phyloP scores from a whole-genome alignment of 805 yeast species.

The Metschnikowia gruessii region DNA sequence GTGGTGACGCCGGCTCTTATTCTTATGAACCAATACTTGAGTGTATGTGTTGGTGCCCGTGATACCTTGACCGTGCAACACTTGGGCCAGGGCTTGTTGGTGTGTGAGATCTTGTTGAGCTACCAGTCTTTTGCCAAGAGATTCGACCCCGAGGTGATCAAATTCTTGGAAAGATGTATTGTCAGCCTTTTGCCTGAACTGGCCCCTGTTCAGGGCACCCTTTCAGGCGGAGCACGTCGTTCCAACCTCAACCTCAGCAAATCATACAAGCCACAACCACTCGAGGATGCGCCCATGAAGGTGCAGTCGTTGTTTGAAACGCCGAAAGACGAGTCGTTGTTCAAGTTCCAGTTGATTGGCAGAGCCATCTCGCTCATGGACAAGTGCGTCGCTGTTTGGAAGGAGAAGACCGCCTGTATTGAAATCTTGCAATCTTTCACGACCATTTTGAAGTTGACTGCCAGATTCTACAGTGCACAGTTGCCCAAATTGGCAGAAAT shows the following conservation, averaged over 20 bases:
- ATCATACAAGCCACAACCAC: conserved; percentile 15
- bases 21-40: conserved; percentile 64
- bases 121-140: conserved; percentile 83
- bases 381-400: conserved; percentile 46
- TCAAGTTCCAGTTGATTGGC: conserved; percentile 31
- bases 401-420: conserved; percentile 56
- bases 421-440: conserved; percentile 56
- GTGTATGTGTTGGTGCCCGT: conserved; percentile 23
- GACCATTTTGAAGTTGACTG: conserved; percentile 39
- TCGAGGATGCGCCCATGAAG: conserved; percentile 7
- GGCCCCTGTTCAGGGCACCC: conserved; percentile 19
- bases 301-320: conserved; percentile 15
- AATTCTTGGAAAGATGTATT: conserved; percentile 54
- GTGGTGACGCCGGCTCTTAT: conserved; percentile 82
- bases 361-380: conserved; percentile 35
- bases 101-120: conserved; percentile 60
- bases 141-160: conserved; percentile 72
- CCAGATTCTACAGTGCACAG: conserved; percentile 32
- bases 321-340: conserved; percentile 14
- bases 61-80: conserved; percentile 30
- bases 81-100: conserved; percentile 58
- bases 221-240: conserved; percentile 6
- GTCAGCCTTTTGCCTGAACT: conserved; percentile 43
- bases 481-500: conserved; percentile 33
- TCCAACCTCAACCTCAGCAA: conserved; percentile 18